phyloP scores from a whole-genome alignment of 2,329 filamentous ascomycete genomes.

The Monosporascus sp. region DNA sequence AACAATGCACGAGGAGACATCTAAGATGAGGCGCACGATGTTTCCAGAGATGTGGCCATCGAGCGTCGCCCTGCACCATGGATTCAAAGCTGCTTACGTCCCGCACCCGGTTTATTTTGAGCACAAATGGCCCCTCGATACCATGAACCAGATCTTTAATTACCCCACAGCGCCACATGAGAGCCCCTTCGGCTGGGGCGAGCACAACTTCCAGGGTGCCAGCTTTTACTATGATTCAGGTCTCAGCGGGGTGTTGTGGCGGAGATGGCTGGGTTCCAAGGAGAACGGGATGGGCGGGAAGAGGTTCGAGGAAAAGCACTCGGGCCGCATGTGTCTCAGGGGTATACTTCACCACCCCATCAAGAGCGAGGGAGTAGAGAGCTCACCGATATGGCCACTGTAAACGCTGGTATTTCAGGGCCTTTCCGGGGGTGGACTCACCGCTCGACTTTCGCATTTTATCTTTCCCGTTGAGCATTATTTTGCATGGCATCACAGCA shows the following conservation, averaged over 20 bases:
- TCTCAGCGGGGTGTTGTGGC: conserved; percentile 57
- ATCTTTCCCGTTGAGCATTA: not conserved
- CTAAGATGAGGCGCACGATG: conserved; percentile 45
- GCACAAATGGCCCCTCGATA: conserved; percentile 51
- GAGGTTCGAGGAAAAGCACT: conserved; percentile 26
- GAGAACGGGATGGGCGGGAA: conserved; percentile 22
- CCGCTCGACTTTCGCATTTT: too few species aligned
- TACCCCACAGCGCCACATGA: conserved; percentile 45
- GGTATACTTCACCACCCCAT: conserved; percentile 62
- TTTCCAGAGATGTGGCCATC: conserved; percentile 51
- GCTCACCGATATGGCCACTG: too few species aligned
- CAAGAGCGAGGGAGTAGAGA: conserved; percentile 36
- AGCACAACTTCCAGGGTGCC: conserved; percentile 61
- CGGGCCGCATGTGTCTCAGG: conserved; percentile 56
- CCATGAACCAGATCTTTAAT: conserved; percentile 60
- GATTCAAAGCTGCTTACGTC: not conserved
- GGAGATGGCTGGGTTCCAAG: conserved; percentile 47
- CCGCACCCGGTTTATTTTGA: conserved; percentile 48
- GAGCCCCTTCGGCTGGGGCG: conserved; percentile 52
- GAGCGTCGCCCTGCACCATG: not conserved
- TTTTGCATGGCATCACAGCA: conserved; percentile 5
- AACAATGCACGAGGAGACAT: conserved; percentile 54
- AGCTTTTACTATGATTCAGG: conserved; percentile 63
- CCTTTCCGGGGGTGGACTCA: too few species aligned
- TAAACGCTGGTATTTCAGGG: conserved; percentile 2